Percentiles rank a stretch among this genome's conserved stretches.
Conservation (phyloP, 2,329 filamentous ascomycete species). For the Ilyonectria robusta region DNA sequence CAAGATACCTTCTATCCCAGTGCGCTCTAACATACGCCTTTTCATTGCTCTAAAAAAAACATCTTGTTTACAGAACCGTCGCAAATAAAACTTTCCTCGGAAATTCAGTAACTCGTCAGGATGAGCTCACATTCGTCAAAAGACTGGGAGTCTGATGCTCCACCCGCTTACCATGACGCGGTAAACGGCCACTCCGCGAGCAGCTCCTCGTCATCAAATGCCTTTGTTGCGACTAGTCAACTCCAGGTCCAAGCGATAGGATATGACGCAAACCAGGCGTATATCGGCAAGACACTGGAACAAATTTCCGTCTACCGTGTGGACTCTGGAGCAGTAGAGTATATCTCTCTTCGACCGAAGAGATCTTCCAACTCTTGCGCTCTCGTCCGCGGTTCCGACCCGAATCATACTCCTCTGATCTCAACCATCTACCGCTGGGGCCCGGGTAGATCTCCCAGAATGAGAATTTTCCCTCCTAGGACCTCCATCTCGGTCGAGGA, state of each 20-base stretch:
- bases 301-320: constrained; percentile 14
- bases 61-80: no score
- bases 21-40: no score
- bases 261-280: constrained; percentile 6
- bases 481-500: constrained; percentile 33
- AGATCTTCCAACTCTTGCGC: constrained; percentile 42
- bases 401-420: constrained; percentile 31
- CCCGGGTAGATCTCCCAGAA: constrained; percentile 36
- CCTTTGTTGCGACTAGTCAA: background rate
- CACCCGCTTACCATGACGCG: constrained; percentile 3
- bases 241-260: constrained; percentile 17
- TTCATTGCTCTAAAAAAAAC: background rate
- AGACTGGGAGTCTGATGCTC: constrained; percentile 1
- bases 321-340: constrained; percentile 18
- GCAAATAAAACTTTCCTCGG: background rate
- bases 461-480: constrained; percentile 29
- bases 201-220: background rate
- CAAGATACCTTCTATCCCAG: no score
- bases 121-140: background rate
- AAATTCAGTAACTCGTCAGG: background rate
- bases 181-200: background rate
- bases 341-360: constrained; percentile 40
- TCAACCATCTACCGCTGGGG: constrained; percentile 44
- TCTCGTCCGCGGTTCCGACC: constrained; percentile 33
- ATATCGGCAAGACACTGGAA: constrained; percentile 9